These are phyloP conservation scores for Phaeodactylum tricornutum DNA, from an alignment of 108 stramenopile species.

Conservation along the genomic window DNA sequence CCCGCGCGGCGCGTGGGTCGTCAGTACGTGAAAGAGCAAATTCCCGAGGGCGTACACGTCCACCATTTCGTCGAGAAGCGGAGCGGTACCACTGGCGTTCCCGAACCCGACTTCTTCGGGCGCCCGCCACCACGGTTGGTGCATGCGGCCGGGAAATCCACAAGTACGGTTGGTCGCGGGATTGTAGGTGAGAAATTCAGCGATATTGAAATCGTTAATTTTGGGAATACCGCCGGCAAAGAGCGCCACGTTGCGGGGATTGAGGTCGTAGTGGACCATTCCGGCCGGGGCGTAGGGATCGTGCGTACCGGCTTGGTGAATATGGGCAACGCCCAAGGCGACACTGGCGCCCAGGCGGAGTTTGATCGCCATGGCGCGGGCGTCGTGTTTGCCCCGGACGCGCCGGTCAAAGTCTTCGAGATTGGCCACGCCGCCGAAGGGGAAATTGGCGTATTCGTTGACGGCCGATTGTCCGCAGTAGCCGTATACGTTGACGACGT, in stretches of 20 bases:
- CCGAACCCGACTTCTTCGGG: conserved; percentile 70
- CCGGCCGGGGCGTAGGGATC: conserved; percentile 5
- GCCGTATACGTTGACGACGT: conserved; percentile 72
- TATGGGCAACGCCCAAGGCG: conserved; percentile 58
- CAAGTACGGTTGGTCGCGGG: conserved; percentile 25
- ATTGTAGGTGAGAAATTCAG: conserved; percentile 55
- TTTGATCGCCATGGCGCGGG: conserved; percentile 38
- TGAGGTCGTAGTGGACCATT: conserved; percentile 80
- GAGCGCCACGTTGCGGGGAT: conserved; percentile 64
- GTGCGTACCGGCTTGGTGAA: conserved; percentile 29
- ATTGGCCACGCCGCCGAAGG: conserved; percentile 27
- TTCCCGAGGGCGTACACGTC: conserved; percentile 77
- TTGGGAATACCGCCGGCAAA: conserved; percentile 61
- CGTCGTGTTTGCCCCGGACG: conserved; percentile 37
- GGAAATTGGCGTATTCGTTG: conserved; percentile 74
- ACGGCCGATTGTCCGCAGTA: conserved; percentile 81
- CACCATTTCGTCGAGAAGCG: conserved; percentile 51
- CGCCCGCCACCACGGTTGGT: conserved; percentile 77
- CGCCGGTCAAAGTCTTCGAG: conserved; percentile 50
- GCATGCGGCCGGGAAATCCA: conserved; percentile 59
- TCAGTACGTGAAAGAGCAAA: conserved; percentile 56
- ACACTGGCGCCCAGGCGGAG: conserved; percentile 60
- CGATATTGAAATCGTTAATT: conserved; percentile 84
- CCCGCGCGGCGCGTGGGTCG: conserved; percentile 69
- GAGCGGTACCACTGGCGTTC: conserved; percentile 13